Conservation (phyloP, 148 eudicot species). For the Amaranthus palmeri region DNA sequence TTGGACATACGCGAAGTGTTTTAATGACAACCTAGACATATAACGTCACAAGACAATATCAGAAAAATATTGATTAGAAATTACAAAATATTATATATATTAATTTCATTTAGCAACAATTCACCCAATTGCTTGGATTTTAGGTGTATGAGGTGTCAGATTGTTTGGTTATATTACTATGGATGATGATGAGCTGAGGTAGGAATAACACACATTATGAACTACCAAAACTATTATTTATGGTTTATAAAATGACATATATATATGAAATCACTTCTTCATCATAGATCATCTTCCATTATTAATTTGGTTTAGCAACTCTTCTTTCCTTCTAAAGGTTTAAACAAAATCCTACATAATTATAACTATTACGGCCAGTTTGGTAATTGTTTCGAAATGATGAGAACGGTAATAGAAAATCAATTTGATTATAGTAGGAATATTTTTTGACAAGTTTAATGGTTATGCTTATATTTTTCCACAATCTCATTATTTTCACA, state of each 20-base stretch:
- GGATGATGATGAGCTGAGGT: slow-evolving; percentile 1
- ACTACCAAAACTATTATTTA: slow-evolving; percentile 3
- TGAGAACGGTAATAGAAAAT: no score
- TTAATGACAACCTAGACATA: background rate
- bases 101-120: background rate
- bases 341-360: no score
- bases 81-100: background rate
- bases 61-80: background rate
- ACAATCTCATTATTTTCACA: no score
- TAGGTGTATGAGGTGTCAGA: slow-evolving; percentile 12
- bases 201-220: background rate
- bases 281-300: background rate
- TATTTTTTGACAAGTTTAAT: no score
- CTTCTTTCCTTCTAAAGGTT: background rate
- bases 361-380: no score
- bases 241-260: background rate
- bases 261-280: slow-evolving; percentile 4
- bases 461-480: no score
- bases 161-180: slow-evolving; percentile 9
- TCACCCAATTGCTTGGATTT: slow-evolving; percentile 14
- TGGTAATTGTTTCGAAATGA: no score
- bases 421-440: no score
- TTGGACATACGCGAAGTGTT: no score
- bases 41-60: background rate
- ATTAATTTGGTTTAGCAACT: background rate